Percentiles rank a stretch among this genome's conserved stretches.
Conservation (phyloP, 2,329 filamentous ascomycete species). For the Fusarium armeniacum region DNA sequence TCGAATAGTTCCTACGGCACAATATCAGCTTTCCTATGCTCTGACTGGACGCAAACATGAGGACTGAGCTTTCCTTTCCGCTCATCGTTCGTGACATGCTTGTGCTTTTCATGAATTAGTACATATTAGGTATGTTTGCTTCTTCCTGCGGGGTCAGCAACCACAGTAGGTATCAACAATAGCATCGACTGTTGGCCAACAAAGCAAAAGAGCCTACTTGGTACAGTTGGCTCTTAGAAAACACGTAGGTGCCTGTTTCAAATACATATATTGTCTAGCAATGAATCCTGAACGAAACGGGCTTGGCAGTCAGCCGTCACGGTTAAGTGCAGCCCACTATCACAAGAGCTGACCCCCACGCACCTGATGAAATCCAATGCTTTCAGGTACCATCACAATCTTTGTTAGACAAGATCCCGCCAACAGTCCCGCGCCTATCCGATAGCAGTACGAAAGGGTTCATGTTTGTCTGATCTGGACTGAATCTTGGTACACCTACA, state of each 20-base stretch:
- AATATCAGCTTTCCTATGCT: background rate
- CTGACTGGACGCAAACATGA: background rate
- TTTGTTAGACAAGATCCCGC: slow-evolving; percentile 15
- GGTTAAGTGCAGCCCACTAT: background rate
- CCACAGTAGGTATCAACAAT: background rate
- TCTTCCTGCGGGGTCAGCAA: background rate
- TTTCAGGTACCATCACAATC: background rate
- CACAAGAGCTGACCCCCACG: background rate
- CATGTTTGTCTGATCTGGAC: background rate
- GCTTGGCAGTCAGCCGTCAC: background rate
- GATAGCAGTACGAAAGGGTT: background rate
- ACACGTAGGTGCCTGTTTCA: background rate
- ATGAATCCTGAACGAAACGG: background rate
- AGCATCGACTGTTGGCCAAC: background rate
- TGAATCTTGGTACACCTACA: slow-evolving; percentile 20
- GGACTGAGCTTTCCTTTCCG: background rate
- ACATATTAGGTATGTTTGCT: slow-evolving; percentile 4
- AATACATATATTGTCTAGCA: background rate
- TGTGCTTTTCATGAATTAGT: background rate
- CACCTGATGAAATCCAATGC: background rate
- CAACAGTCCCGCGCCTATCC: slow-evolving; percentile 1
- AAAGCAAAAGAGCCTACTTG: slow-evolving; percentile 2
- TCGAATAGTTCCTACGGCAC: background rate
- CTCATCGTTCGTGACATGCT: background rate
- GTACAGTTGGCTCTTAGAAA: too few species aligned